phyloP scores from a whole-genome alignment of 768 basidiomycete genomes.

The Naganishia onofrii region DNA sequence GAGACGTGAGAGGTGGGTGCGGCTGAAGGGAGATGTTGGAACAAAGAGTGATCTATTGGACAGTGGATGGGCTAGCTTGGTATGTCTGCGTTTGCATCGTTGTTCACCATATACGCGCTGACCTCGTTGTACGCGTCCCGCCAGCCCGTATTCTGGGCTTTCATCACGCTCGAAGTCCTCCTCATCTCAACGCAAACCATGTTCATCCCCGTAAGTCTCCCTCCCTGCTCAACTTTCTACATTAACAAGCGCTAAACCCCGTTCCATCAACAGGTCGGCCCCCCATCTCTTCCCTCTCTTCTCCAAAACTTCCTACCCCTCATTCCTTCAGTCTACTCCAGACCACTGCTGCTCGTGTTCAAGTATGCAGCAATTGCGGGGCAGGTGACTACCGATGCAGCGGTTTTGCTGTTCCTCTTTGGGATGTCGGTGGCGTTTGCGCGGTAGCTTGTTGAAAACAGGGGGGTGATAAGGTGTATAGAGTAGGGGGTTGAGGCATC shows the following conservation, averaged over 20 bases:
- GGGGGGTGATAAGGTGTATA: no score
- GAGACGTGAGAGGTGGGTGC: background rate
- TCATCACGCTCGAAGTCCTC: conserved; percentile 49
- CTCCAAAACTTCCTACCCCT: conserved; percentile 49
- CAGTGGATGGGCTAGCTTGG: conserved; percentile 17
- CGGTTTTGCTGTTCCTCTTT: conserved; percentile 45
- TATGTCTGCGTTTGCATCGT: background rate
- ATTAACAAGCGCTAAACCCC: conserved; percentile 19
- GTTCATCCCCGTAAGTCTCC: conserved; percentile 46
- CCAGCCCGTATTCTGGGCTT: conserved; percentile 54
- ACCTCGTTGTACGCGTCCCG: background rate
- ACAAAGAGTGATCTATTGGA: background rate
- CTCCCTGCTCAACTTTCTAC: conserved; percentile 7
- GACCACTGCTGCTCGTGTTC: conserved; percentile 46
- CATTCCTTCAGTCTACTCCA: conserved; percentile 46
- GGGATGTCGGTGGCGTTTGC: conserved; percentile 39
- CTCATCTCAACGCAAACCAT: conserved; percentile 50
- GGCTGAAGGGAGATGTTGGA: background rate
- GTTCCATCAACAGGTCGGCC: conserved; percentile 36
- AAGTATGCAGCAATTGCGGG: conserved; percentile 44
- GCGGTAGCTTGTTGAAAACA: background rate
- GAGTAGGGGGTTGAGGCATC: no score
- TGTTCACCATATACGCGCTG: background rate
- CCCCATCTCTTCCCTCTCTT: conserved; percentile 50
- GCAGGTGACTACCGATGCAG: conserved; percentile 49